A percentile compares a stretch with the other conserved stretches of the same genome.
These are phyloP conservation scores for Handroanthus guayacan DNA, from an alignment of 257 asterid genomes.

Conservation along the genomic window DNA sequence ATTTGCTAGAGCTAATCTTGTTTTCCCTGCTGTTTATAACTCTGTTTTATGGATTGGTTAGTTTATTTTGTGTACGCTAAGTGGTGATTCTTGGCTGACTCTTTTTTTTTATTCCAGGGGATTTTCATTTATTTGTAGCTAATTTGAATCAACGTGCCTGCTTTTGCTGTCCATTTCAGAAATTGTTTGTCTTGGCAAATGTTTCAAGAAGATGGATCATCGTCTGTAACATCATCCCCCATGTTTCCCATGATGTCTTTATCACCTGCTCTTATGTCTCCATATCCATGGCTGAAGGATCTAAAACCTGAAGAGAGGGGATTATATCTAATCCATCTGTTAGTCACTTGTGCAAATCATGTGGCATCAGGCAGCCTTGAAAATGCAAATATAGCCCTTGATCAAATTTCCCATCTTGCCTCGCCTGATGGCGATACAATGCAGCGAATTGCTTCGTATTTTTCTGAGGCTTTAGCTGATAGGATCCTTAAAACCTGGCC, in stretches of 20 bases:
- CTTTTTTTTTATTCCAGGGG: slow-evolving; percentile 23
- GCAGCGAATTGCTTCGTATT: slow-evolving; percentile 91
- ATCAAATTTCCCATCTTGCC: slow-evolving; percentile 87
- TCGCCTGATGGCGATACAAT: slow-evolving; percentile 88
- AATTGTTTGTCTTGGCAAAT: slow-evolving; percentile 39
- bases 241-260: slow-evolving; percentile 61
- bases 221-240: slow-evolving; percentile 81
- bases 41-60: slow-evolving; percentile 6
- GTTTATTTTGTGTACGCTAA: neutral
- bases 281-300: slow-evolving; percentile 83
- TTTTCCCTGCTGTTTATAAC: neutral
- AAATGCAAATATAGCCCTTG: slow-evolving; percentile 84
- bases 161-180: slow-evolving; percentile 20
- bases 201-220: slow-evolving; percentile 95
- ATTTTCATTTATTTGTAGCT: neutral
- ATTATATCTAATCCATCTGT: slow-evolving; percentile 72
- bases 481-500: slow-evolving; percentile 83
- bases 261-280: slow-evolving; percentile 64
- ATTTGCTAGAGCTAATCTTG: neutral
- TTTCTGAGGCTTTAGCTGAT: slow-evolving; percentile 85
- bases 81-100: slow-evolving; percentile 14
- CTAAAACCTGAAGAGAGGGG: slow-evolving; percentile 95
- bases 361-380: slow-evolving; percentile 81
- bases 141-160: neutral
- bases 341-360: slow-evolving; percentile 86